Evolutionary conservation across 2,329 filamentous ascomycete genomes (phyloP).

Genomic region (Mycocentrospora acerina): DNA sequence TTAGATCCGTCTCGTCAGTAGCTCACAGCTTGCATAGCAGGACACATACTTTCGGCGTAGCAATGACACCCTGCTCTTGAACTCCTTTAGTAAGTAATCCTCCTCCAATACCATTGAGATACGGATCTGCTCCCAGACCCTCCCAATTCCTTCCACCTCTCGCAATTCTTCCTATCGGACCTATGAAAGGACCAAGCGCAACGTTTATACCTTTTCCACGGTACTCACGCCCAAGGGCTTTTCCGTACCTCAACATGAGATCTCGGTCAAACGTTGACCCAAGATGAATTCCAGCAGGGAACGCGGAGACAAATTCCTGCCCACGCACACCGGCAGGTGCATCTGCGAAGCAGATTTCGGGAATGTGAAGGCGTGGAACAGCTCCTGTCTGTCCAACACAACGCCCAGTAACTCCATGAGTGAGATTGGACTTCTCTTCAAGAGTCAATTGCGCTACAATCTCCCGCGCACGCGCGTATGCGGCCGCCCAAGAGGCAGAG

Average conservation of each 20-base stretch:
- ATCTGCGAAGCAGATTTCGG: constrained; percentile 43
- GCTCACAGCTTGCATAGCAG: neutral
- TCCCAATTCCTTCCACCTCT: constrained; percentile 75
- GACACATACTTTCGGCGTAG: constrained; percentile 20
- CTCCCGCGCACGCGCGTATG: constrained; percentile 39
- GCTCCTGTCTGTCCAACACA: constrained; percentile 42
- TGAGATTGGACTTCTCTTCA: constrained; percentile 47
- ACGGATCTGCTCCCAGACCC: constrained; percentile 68
- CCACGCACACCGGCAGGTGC: constrained; percentile 38
- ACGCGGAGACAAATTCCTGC: constrained; percentile 34
- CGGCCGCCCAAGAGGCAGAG: constrained; percentile 25
- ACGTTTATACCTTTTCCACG: constrained; percentile 71
- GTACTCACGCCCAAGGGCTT: constrained; percentile 69
- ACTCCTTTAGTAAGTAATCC: constrained; percentile 55
- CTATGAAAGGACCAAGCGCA: constrained; percentile 68
- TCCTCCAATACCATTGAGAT: constrained; percentile 57
- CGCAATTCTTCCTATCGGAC: constrained; percentile 69
- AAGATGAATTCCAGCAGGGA: constrained; percentile 39
- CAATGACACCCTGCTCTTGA: constrained; percentile 52
- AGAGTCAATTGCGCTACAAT: constrained; percentile 45
- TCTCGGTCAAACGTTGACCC: constrained; percentile 72
- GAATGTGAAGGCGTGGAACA: constrained; percentile 40
- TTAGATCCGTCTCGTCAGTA: constrained; percentile 21
- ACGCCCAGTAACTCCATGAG: constrained; percentile 33
- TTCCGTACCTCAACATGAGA: constrained; percentile 66